phyloP scores from a whole-genome alignment of 2,329 filamentous ascomycete genomes.

The Endocalyx cinctus region DNA sequence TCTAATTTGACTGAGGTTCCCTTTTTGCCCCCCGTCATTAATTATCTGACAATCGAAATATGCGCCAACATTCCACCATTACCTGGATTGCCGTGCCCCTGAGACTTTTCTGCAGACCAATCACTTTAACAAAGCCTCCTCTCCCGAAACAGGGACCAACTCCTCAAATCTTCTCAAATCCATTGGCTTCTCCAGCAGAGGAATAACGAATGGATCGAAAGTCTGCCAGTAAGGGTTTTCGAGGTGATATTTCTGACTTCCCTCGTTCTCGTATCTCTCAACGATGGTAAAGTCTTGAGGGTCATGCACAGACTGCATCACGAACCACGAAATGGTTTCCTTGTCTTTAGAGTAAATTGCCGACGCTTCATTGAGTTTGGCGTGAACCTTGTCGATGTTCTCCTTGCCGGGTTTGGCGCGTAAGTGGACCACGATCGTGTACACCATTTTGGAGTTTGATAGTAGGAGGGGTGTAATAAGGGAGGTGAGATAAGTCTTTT shows the following conservation, averaged over 20 bases:
- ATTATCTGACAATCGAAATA: too few relatives aligned
- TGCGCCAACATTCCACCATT: too few relatives aligned
- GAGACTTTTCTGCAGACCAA: too few relatives aligned
- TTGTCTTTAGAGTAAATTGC: constrained; percentile 67
- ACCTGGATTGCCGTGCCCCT: too few relatives aligned
- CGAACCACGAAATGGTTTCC: constrained; percentile 68
- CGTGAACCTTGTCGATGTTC: constrained; percentile 61
- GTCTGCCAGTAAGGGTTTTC: constrained; percentile 72
- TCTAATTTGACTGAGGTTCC: too few relatives aligned
- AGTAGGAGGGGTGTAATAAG: not conserved
- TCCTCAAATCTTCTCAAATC: constrained; percentile 66
- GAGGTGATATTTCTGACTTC: constrained; percentile 59
- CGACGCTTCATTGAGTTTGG: constrained; percentile 71
- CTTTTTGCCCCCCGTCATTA: too few relatives aligned
- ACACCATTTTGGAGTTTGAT: constrained; percentile 50
- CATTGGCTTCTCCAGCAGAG: constrained; percentile 64
- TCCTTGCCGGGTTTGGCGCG: constrained; percentile 63
- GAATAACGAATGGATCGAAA: constrained; percentile 69
- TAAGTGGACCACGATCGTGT: constrained; percentile 65
- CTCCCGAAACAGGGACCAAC: constrained; percentile 39
- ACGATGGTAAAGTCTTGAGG: constrained; percentile 69
- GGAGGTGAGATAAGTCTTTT: too few relatives aligned
- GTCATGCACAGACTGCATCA: constrained; percentile 71
- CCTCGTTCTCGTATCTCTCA: constrained; percentile 65
- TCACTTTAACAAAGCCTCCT: constrained; percentile 20